These are phyloP conservation scores for Pythium apleroticum DNA, from an alignment of 352 stramenopile species.

Conservation along the genomic window DNA sequence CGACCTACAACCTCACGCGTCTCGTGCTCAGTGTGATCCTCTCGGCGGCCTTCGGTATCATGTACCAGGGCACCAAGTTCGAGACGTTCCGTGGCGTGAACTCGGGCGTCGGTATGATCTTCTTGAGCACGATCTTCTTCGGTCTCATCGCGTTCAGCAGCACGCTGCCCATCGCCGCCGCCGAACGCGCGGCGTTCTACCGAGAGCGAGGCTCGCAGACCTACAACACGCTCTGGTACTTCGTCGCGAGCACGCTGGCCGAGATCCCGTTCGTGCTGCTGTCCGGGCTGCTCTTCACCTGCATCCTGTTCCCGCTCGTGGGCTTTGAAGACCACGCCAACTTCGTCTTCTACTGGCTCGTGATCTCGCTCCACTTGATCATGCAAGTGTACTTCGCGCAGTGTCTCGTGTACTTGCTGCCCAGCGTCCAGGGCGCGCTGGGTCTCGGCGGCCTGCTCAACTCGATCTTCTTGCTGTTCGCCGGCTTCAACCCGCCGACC, in stretches of 20 bases:
- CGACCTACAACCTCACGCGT: constrained; percentile 77
- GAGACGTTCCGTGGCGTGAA: constrained; percentile 41
- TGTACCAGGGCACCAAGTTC: constrained; percentile 63
- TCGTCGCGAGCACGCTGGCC: constrained; percentile 58
- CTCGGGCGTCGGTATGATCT: constrained; percentile 78
- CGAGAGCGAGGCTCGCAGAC: constrained; percentile 55
- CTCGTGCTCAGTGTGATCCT: constrained; percentile 63
- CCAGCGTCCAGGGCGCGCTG: constrained; percentile 38
- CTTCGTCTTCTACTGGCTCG: constrained; percentile 59
- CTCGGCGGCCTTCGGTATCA: constrained; percentile 64
- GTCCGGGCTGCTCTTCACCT: constrained; percentile 46
- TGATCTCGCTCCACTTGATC: constrained; percentile 45
- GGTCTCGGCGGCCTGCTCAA: constrained; percentile 42
- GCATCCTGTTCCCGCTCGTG: constrained; percentile 57
- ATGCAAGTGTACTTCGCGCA: constrained; percentile 52
- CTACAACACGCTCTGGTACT: constrained; percentile 65
- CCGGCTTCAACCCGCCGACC: constrained; percentile 54
- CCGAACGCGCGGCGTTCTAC: constrained; percentile 73
- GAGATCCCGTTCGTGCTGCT: constrained; percentile 77
- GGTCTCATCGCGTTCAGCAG: constrained; percentile 65
- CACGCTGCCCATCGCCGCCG: constrained; percentile 60
- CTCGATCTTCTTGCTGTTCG: constrained; percentile 55
- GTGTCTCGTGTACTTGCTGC: constrained; percentile 44
- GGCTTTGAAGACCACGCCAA: constrained; percentile 42
- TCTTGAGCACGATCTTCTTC: constrained; percentile 82